Base-by-base conservation (phyloP, 2,329 filamentous ascomycete species). In the Penicillium janthinellum region DNA sequence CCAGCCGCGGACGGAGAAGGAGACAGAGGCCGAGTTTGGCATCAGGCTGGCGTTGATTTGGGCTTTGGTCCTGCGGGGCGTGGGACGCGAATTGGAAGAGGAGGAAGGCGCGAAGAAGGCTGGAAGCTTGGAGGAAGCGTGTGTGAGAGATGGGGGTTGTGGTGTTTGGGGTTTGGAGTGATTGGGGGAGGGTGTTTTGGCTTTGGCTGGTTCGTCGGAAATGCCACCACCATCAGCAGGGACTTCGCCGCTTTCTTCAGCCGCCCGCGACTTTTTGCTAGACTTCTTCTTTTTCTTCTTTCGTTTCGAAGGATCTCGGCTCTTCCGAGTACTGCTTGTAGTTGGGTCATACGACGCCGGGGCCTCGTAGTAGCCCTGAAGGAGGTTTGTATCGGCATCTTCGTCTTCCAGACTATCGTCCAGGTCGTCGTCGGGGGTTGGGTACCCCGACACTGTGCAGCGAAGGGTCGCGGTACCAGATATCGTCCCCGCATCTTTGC, bases 21-120 rank as follows among this genome's bases (percentile, higher is more conserved):
- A 92, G 59, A 91, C 85, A 2, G 87, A 85, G 4, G 89, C 89
- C 41, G 90, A 91, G 64, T 85, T 90, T 15, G 91, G 91, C 91
- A 95, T 94, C 38, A 93, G 79, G 12, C 88, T 86, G 73, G 88
- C 88, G 73, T 91, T 91, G 70, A 89, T 85, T 58, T 88, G 87
- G 22, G 84, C 77, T 75, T 73, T 73, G 58, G 65, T 68, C 65
- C 70, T 68, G 54, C 72, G 72, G 11, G 69, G 63, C 5, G 65
- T 59, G 6, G 70, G 60, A 25, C 70, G 71, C 15, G 63, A 44
- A 7, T 64, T 55, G 15, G 63, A 59, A 22, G 65, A 59, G 25
- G 65, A 65, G 25, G 65, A 66, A 34, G 67, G 58, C 5, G 58
- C 28, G 48, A 69, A 69, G 44, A 69, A 69, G 20, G 67, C 34